A percentile compares a stretch with the other conserved stretches of the same genome.
Evolutionary conservation across 176 grass and related monocot species (phyloP).

Genomic region (Pharus latifolius): DNA sequence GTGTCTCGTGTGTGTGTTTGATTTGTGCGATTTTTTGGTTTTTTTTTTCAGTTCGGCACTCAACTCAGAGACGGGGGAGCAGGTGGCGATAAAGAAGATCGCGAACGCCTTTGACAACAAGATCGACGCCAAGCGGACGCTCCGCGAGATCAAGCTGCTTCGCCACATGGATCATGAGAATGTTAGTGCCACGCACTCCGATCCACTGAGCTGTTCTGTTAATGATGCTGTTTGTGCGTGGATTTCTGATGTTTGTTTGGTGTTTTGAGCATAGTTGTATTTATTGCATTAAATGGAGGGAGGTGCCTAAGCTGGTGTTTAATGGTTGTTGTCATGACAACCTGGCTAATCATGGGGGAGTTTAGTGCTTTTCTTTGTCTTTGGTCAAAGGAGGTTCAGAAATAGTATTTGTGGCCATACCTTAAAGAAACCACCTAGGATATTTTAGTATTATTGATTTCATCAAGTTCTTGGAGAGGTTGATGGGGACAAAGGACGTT

Average conservation of each 20-base stretch:
- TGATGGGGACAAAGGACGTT: neutral
- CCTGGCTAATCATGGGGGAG: neutral
- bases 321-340: slow-evolving; percentile 23
- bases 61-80: slow-evolving; percentile 90
- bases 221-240: neutral
- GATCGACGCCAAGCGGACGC: slow-evolving; percentile 97
- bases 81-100: slow-evolving; percentile 99
- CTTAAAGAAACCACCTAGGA: slow-evolving; percentile 18
- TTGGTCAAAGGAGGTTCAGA: neutral
- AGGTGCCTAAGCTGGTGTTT: neutral
- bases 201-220: neutral
- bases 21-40: neutral
- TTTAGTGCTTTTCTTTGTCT: slow-evolving; percentile 19
- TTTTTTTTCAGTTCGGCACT: slow-evolving; percentile 53
- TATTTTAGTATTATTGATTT: slow-evolving; percentile 13
- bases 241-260: slow-evolving; percentile 2
- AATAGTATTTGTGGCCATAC: slow-evolving; percentile 13
- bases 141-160: slow-evolving; percentile 96
- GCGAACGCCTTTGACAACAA: slow-evolving; percentile 99
- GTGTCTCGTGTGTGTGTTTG: neutral
- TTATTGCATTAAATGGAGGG: slow-evolving; percentile 27
- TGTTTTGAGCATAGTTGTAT: neutral
- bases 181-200: slow-evolving; percentile 26
- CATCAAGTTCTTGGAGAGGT: slow-evolving; percentile 13
- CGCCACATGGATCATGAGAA: slow-evolving; percentile 99